Conservation (phyloP, 1,284 basidiomycete species). For the Pterulicium gracile region DNA sequence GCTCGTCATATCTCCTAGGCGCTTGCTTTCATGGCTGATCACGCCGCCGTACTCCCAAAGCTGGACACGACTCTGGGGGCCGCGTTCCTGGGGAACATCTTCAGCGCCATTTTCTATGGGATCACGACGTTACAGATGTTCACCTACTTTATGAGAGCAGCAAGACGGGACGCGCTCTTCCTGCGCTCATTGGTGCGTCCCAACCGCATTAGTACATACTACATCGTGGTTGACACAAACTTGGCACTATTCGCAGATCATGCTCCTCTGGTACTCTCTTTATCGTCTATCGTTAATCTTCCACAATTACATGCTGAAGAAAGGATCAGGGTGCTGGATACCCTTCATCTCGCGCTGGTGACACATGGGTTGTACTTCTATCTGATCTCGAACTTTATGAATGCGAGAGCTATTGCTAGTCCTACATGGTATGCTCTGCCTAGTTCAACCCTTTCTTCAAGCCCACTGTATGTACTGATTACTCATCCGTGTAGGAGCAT, state of each 20-base stretch:
- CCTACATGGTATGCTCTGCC: constrained; percentile 19
- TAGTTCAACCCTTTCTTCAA: neutral
- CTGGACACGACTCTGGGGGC: neutral
- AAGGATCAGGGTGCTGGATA: constrained; percentile 21
- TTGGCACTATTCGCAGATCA: too few species aligned
- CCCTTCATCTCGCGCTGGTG: constrained; percentile 20
- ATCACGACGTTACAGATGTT: constrained; percentile 24
- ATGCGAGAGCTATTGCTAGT: constrained; percentile 13
- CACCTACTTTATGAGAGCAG: constrained; percentile 17
- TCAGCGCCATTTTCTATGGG: constrained; percentile 17
- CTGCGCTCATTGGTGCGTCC: neutral
- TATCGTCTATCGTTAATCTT: too few species aligned
- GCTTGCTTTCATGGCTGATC: too few species aligned
- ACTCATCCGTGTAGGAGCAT: neutral
- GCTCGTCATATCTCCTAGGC: too few species aligned
- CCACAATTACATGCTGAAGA: too few species aligned
- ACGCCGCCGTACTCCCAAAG: too few species aligned
- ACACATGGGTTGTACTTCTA: constrained; percentile 23
- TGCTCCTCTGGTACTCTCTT: too few species aligned
- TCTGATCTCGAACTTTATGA: constrained; percentile 20
- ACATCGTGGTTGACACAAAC: too few species aligned
- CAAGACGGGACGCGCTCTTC: neutral
- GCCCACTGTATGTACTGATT: neutral
- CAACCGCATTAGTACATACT: neutral
- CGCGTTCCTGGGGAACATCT: neutral